A percentile compares a stretch with the other conserved stretches of the same genome.
Evolutionary conservation across 768 basidiomycete genomes (phyloP).

Genomic region (Suillus subalutaceus): DNA sequence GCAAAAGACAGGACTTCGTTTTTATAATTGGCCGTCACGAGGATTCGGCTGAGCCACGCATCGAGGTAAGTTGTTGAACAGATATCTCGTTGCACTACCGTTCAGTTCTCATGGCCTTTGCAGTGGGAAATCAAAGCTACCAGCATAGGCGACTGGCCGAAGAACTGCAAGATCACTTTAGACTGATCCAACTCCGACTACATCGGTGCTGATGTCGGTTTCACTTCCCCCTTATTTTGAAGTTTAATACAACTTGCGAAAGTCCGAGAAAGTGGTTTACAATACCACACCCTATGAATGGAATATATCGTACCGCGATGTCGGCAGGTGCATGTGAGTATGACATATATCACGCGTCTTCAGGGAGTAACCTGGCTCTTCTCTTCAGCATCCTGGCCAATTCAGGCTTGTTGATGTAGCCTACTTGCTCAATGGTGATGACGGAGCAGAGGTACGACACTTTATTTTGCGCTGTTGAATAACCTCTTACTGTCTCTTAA

Average conservation of each 20-base stretch:
- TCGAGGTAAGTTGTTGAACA: not conserved
- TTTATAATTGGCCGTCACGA: not conserved
- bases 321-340: not conserved
- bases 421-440: no score
- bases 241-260: not conserved
- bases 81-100: not conserved
- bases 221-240: not conserved
- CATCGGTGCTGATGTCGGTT: not conserved
- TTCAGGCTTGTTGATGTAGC: no score
- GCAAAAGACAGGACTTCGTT: not conserved
- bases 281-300: not conserved
- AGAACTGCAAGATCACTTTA: not conserved
- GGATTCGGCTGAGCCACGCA: not conserved
- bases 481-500: not conserved
- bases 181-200: not conserved
- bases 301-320: not conserved
- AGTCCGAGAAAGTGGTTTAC: not conserved
- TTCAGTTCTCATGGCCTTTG: not conserved
- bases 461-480: not conserved
- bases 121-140: not conserved
- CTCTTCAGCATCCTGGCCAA: no score
- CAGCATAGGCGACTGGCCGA: not conserved
- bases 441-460: not conserved
- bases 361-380: not conserved
- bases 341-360: not conserved